Conservation (phyloP, 164 flowering plant genomes). For the Vitis rupestris region DNA sequence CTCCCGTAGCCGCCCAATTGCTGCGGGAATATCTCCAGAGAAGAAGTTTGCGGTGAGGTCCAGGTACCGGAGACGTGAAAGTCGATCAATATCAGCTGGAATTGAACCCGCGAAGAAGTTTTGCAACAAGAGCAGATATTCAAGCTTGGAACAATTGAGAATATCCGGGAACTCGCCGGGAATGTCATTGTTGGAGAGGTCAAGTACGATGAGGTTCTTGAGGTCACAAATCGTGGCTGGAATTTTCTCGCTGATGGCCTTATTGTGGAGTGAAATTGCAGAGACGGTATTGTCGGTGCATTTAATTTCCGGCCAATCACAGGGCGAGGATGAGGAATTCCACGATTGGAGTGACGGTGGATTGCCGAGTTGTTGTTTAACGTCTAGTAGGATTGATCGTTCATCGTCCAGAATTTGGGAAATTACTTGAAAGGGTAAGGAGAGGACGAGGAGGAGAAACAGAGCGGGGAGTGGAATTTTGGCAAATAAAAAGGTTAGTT, state of each 20-base stretch:
- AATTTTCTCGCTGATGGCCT: constrained; percentile 27
- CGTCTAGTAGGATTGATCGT: constrained; percentile 33
- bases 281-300: constrained; percentile 45
- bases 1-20: constrained; percentile 37
- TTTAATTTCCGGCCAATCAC: constrained; percentile 53
- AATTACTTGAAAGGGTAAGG: constrained; percentile 32
- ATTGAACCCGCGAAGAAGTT: constrained; percentile 60
- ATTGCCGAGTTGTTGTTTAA: constrained; percentile 39
- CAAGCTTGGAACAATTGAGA: constrained; percentile 58
- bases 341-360: constrained; percentile 41
- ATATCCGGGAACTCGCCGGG: constrained; percentile 59
- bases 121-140: constrained; percentile 47
- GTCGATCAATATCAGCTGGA: constrained; percentile 49
- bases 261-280: constrained; percentile 22
- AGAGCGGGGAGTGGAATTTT: constrained; percentile 2
- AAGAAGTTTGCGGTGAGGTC: constrained; percentile 60
- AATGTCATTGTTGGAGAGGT: constrained; percentile 42
- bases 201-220: constrained; percentile 36
- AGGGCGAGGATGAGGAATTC: constrained; percentile 45
- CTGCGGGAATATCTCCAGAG: constrained; percentile 66
- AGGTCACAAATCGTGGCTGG: constrained; percentile 59
- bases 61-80: constrained; percentile 37
- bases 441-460: constrained; percentile 22
- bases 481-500: constrained; percentile 7
- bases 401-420: constrained; percentile 32